These are phyloP conservation scores for Taphrina flavorubra DNA, from an alignment of 1,139 yeast species.

Conservation along the genomic window DNA sequence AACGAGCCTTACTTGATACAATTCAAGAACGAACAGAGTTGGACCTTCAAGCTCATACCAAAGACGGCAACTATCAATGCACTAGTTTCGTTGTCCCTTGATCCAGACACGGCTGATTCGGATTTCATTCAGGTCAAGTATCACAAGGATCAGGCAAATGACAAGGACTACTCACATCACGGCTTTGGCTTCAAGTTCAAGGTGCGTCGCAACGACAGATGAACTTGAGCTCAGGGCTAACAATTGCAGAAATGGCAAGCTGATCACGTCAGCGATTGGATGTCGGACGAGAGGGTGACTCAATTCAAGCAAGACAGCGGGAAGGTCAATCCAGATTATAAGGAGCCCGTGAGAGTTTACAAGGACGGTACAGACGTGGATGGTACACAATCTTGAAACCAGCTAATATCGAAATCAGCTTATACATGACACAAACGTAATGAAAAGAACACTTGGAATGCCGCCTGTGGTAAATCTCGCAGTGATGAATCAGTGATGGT, in stretches of 20 bases:
- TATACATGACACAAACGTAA: not conserved
- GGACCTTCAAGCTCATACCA: constrained; percentile 19
- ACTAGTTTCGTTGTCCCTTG: constrained; percentile 11
- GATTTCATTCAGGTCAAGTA: constrained; percentile 21
- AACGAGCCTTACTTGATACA: constrained; percentile 13
- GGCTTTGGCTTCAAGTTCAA: constrained; percentile 23
- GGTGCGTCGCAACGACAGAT: not conserved
- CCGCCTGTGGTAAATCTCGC: no score
- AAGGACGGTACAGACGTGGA: constrained; percentile 17
- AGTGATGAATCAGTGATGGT: no score
- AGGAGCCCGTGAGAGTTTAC: constrained; percentile 12
- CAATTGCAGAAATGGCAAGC: constrained; percentile 17
- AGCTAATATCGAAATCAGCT: not conserved
- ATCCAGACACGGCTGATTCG: constrained; percentile 20
- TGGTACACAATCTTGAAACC: constrained; percentile 13
- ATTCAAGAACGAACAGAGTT: constrained; percentile 19
- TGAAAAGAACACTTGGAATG: no score
- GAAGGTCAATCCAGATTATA: constrained; percentile 12
- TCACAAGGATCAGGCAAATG: constrained; percentile 22
- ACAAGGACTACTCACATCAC: constrained; percentile 18
- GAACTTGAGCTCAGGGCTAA: not conserved
- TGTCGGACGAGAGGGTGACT: constrained; percentile 16
- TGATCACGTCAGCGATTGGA: constrained; percentile 21
- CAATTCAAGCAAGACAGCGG: constrained; percentile 27
- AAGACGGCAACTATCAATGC: constrained; percentile 19